phyloP scores from a whole-genome alignment of 2,329 filamentous ascomycete species.

The Didymella pinodella region DNA sequence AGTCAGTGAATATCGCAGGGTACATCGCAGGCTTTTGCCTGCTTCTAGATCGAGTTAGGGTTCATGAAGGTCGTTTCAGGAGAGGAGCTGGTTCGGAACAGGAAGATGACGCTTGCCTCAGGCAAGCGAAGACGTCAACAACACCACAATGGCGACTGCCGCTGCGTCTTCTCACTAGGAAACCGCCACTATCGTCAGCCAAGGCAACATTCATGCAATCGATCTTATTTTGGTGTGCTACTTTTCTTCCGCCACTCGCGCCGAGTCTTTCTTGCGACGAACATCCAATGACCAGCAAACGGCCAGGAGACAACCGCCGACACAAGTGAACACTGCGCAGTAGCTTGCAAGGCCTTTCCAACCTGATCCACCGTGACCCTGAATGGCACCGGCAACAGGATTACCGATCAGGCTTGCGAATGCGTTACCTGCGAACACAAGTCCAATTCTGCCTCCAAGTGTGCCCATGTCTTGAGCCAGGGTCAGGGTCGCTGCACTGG shows the following conservation, averaged over 20 bases:
- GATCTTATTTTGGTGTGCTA: neutral
- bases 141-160: neutral
- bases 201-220: neutral
- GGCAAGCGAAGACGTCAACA: neutral
- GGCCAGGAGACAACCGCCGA: neutral
- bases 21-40: neutral
- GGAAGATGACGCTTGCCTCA: neutral
- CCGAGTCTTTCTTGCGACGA: neutral
- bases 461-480: neutral
- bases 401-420: neutral
- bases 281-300: neutral
- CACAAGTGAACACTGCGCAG: neutral
- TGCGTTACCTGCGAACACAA: neutral
- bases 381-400: neutral
- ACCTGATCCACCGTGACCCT: neutral
- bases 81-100: neutral
- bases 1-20: neutral
- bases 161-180: neutral
- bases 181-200: neutral
- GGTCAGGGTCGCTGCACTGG: neutral
- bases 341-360: neutral
- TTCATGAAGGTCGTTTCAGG: neutral
- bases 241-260: neutral
- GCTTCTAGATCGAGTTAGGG: neutral
- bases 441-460: neutral